Conservation (phyloP, 805 yeast genomes). For the Metschnikowia henanensis region DNA sequence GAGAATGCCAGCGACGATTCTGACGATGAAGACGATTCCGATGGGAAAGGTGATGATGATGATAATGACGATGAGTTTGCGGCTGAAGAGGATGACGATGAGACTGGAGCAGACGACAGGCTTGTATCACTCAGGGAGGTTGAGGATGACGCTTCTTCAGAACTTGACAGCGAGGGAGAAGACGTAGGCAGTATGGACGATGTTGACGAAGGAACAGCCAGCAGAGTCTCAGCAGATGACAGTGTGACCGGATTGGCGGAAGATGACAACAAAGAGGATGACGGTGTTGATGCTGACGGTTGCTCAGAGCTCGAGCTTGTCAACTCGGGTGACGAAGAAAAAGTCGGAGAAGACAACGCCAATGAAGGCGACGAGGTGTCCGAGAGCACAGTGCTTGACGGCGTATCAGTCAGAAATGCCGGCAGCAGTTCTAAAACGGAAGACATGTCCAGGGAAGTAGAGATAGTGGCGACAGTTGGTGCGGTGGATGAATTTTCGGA, state of each 20-base stretch:
- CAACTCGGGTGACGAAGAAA: constrained; percentile 19
- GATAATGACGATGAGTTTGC: not conserved
- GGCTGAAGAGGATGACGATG: not conserved
- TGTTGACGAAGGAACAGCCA: not conserved
- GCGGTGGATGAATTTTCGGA: not conserved
- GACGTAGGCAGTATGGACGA: not conserved
- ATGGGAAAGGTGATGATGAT: constrained; percentile 2
- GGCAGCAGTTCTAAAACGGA: not conserved
- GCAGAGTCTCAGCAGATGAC: not conserved
- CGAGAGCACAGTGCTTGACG: not conserved
- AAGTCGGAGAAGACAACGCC: constrained; percentile 22
- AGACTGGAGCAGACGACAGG: not conserved
- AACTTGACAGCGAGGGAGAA: not conserved
- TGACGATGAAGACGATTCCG: constrained; percentile 1
- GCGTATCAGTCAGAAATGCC: not conserved
- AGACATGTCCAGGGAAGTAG: not conserved
- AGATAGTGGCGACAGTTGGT: not conserved
- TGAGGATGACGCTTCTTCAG: not conserved
- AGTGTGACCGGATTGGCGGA: too few relatives aligned
- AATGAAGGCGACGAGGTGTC: constrained; percentile 8
- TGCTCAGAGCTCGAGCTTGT: not conserved
- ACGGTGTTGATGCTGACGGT: constrained; percentile 3
- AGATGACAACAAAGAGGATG: too few relatives aligned
- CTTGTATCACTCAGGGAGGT: not conserved
- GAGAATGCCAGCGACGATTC: not conserved